phyloP scores from a whole-genome alignment of 1,139 yeast species.

The Suhomyces bribrorum region DNA sequence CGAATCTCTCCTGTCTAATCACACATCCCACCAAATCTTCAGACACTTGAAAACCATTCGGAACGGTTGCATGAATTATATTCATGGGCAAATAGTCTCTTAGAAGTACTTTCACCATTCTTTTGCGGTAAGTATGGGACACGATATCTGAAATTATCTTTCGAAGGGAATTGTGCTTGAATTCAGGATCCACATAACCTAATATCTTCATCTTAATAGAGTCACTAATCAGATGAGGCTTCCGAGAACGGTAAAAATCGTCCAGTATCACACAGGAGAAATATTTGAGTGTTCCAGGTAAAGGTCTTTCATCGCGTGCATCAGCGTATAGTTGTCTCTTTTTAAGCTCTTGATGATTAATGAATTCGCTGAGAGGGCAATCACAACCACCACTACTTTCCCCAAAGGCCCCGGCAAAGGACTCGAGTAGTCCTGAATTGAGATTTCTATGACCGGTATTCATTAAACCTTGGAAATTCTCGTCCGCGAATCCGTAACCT shows the following conservation, averaged over 20 bases:
- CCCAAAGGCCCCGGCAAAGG: no score
- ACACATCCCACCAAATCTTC: conserved; percentile 37
- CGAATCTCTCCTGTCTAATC: conserved; percentile 33
- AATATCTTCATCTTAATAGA: conserved; percentile 4
- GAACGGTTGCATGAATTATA: conserved; percentile 22
- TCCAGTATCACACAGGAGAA: conserved; percentile 14
- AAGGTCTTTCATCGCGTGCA: conserved; percentile 8
- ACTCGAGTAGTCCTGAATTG: no score
- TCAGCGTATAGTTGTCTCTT: conserved; percentile 27
- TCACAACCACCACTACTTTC: conserved; percentile 11
- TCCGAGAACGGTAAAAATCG: conserved; percentile 3
- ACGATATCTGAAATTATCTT: neutral
- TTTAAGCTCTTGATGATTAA: conserved; percentile 22
- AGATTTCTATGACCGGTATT: no score
- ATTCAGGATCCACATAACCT: neutral
- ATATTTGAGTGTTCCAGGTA: conserved; percentile 18
- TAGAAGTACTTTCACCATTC: conserved; percentile 9
- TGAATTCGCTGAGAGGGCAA: conserved; percentile 5
- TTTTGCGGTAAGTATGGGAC: neutral
- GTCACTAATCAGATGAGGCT: conserved; percentile 7
- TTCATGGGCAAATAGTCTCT: conserved; percentile 22
- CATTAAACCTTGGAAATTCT: conserved; percentile 12
- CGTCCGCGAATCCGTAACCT: conserved; percentile 27
- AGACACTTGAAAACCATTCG: conserved; percentile 17
- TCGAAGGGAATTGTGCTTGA: neutral